Evolutionary conservation across 345 rosid genomes (phyloP).

Genomic region (Jatropha curcas): DNA sequence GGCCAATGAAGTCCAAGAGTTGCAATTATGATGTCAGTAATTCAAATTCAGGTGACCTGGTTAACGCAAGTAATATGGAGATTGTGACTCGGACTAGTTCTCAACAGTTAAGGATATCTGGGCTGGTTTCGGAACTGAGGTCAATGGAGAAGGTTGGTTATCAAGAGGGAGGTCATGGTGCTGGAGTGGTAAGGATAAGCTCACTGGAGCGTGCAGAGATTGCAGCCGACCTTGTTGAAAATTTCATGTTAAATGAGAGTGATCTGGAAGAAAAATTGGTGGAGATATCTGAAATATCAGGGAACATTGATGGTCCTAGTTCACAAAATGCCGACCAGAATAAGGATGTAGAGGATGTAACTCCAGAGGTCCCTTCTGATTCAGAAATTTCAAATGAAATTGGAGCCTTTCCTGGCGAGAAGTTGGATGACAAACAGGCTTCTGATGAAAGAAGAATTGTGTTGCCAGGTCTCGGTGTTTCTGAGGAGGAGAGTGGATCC

Average conservation of each 20-base stretch:
- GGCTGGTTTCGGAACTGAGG: constrained; percentile 66
- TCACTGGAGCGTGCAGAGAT: constrained; percentile 83
- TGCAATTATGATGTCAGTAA: constrained; percentile 41
- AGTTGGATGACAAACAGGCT: constrained; percentile 36
- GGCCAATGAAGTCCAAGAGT: constrained; percentile 51
- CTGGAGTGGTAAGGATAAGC: constrained; percentile 37
- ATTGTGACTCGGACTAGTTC: constrained; percentile 46
- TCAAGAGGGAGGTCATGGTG: constrained; percentile 34
- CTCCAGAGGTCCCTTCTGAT: constrained; percentile 22
- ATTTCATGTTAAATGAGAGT: constrained; percentile 25
- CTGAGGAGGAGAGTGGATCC: constrained; percentile 36
- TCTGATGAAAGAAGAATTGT: constrained; percentile 35
- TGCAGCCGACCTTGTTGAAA: constrained; percentile 65
- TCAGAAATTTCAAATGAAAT: constrained; percentile 18
- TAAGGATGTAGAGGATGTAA: constrained; percentile 12
- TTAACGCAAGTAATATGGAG: constrained; percentile 39
- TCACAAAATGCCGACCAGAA: constrained; percentile 18
- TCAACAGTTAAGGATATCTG: constrained; percentile 53
- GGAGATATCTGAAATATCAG: constrained; percentile 26
- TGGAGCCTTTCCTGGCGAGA: constrained; percentile 36
- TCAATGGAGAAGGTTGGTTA: constrained; percentile 38
- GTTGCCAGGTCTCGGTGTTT: constrained; percentile 19
- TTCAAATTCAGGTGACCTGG: constrained; percentile 19
- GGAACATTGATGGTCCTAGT: constrained; percentile 18
- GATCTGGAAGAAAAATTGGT: constrained; percentile 27